Evolutionary conservation across 1,139 yeast species (phyloP), one percentile per base, ranked within the genome.

Genomic region (Saccharomycopsis hybrid): DNA sequence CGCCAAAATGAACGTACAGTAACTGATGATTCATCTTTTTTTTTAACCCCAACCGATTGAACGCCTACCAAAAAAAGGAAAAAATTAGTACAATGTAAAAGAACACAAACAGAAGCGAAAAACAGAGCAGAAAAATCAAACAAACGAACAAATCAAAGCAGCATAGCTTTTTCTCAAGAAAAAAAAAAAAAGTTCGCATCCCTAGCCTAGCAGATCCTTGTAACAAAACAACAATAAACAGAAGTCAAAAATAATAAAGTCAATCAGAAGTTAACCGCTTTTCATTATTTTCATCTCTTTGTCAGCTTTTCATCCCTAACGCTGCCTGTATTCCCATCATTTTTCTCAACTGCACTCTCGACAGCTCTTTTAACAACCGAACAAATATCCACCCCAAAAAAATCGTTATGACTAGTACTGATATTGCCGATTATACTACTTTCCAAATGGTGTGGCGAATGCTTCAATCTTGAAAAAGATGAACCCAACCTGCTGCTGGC

Each of bases 301-400:
- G 18, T 18, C 18, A 18, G 18, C 18, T 18, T 18, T 18, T 18
- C 18, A 18, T 18, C 18, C 18, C 18, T 18, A 18, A 18, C 18
- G 18, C 18, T 18, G 18, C 18, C 18, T 18, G 18, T 18, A 18
- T 18, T 18, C 18, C 18, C 18, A 18, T 18, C 18, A 18, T 18
- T 18, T 36, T 48, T 36, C 27, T 54, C 53, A 32, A 47, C 50
- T 24, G 52, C 54, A 42, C 60, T 57, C 44, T 71, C 75, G 25
- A 73, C 73, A 1, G 80, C 82, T 25, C 82, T 66, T 55, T 74
- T 69, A 57, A 77, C 76, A n/a, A 77, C 80, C 32, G 78, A 74
- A 55, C 74, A 73, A 31, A 77, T 70, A 58, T 77, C 82, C 30
- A 77, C 81, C 35, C 82, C 82, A 62, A 77, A 77, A 44, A 76